These are phyloP conservation scores for Neocatenulostroma microsporum DNA, from an alignment of 2,329 filamentous ascomycete species.

Conservation along the genomic window DNA sequence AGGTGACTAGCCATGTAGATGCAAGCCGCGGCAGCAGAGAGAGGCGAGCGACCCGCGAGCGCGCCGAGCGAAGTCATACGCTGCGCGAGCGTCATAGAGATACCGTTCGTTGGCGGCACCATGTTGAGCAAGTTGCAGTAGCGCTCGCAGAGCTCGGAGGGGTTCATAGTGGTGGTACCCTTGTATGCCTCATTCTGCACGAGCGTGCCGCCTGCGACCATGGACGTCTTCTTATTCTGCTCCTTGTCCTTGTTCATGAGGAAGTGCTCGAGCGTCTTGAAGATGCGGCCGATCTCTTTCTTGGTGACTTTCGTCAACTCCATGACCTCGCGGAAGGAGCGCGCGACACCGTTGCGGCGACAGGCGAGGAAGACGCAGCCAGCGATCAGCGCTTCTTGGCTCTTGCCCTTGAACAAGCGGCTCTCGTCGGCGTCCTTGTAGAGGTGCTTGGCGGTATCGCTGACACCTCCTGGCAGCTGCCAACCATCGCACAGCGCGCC, in stretches of 20 bases:
- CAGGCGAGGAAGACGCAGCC: conserved; percentile 97
- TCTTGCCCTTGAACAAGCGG: conserved; percentile 91
- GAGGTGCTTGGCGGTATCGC: conserved; percentile 86
- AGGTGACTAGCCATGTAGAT: conserved; percentile 94
- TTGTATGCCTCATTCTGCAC: conserved; percentile 23
- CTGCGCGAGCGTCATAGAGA: conserved; percentile 70
- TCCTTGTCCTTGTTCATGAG: conserved; percentile 64
- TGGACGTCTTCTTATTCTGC: conserved; percentile 31
- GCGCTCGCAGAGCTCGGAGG: conserved; percentile 62
- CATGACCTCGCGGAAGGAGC: conserved; percentile 92
- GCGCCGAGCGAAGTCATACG: conserved; percentile 70
- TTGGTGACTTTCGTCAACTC: conserved; percentile 88
- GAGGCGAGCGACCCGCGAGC: conserved; percentile 82
- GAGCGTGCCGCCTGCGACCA: conserved; percentile 44
- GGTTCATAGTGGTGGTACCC: conserved; percentile 24
- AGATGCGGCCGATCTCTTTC: conserved; percentile 94
- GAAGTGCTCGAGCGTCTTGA: conserved; percentile 87
- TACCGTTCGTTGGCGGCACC: conserved; percentile 67
- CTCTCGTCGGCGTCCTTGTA: conserved; percentile 92
- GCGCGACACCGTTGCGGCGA: conserved; percentile 75
- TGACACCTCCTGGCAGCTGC: conserved; percentile 69
- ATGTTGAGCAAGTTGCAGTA: conserved; percentile 80
- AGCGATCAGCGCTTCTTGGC: conserved; percentile 85
- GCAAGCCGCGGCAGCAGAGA: conserved; percentile 89
- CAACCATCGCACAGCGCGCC: conserved; percentile 78